Percentiles rank a stretch among this genome's conserved stretches.
Evolutionary conservation across 2,329 filamentous ascomycete species (phyloP).

Genomic region (Colletotrichum tropicicola): DNA sequence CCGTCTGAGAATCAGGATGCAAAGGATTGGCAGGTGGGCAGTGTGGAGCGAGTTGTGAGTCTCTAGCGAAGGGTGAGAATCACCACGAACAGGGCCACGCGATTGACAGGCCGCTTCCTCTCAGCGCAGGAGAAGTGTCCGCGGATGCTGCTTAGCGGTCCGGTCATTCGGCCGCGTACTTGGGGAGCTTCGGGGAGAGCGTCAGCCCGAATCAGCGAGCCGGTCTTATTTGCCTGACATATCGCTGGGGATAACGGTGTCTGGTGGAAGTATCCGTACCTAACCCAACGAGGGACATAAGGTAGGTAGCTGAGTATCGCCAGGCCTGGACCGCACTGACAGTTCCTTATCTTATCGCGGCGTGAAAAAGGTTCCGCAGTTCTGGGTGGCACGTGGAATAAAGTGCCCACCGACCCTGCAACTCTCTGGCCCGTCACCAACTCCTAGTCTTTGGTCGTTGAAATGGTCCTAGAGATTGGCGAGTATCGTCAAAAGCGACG

Average conservation of each 20-base stretch:
- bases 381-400: background rate
- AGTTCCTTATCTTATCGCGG: conserved; percentile 13
- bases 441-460: too few relatives aligned
- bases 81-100: too few relatives aligned
- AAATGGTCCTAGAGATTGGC: too few relatives aligned
- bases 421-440: background rate
- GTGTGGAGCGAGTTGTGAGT: background rate
- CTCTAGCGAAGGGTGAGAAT: background rate
- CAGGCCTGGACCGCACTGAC: background rate
- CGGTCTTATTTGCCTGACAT: background rate
- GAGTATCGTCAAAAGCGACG: too few relatives aligned
- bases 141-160: too few relatives aligned
- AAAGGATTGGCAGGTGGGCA: background rate
- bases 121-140: too few relatives aligned
- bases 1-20: background rate
- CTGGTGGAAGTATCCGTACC: background rate
- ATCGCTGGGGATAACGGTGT: background rate
- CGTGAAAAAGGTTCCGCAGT: background rate
- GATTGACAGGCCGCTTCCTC: too few relatives aligned
- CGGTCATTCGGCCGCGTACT: background rate
- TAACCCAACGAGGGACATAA: background rate
- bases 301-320: background rate
- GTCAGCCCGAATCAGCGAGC: background rate
- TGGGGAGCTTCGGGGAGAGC: background rate
- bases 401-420: background rate